Evolutionary conservation across 2,329 filamentous ascomycete genomes (phyloP).

Genomic region (Davidsoniella eucalypti): DNA sequence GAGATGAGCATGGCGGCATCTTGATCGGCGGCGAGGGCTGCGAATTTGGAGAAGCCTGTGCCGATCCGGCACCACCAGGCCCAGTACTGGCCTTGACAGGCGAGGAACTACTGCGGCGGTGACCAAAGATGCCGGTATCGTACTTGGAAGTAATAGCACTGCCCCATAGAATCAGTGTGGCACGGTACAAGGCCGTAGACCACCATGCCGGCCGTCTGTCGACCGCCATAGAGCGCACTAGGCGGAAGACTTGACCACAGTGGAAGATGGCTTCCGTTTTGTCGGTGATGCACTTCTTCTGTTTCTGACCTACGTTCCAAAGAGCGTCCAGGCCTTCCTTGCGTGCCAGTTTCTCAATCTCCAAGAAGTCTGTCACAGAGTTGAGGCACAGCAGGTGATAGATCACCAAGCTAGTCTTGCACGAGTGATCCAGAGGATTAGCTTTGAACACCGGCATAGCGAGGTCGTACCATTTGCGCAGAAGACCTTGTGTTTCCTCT

Average conservation of each 20-base stretch:
- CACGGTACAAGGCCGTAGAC: slow-evolving; percentile 54
- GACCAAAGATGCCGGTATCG: neutral
- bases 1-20: neutral
- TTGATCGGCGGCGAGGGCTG: slow-evolving; percentile 3
- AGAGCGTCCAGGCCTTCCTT: slow-evolving; percentile 41
- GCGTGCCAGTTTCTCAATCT: slow-evolving; percentile 49
- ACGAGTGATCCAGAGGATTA: slow-evolving; percentile 41
- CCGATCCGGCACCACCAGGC: neutral
- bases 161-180: slow-evolving; percentile 43
- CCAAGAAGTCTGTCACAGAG: slow-evolving; percentile 48
- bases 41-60: slow-evolving; percentile 4
- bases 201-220: slow-evolving; percentile 52
- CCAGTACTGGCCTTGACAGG: neutral
- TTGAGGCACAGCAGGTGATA: slow-evolving; percentile 58
- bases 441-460: slow-evolving; percentile 36
- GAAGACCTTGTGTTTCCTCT: slow-evolving; percentile 45
- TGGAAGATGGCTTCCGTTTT: slow-evolving; percentile 49
- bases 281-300: slow-evolving; percentile 47
- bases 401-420: slow-evolving; percentile 48
- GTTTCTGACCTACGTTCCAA: slow-evolving; percentile 36
- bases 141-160: slow-evolving; percentile 29
- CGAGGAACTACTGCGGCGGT: neutral
- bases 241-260: slow-evolving; percentile 47
- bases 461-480: slow-evolving; percentile 53
- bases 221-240: slow-evolving; percentile 42